Percentiles rank a stretch among this genome's conserved stretches.
These are phyloP conservation scores for Cenchrus americanus DNA, from an alignment of 176 grass and related monocot genomes.

Conservation along the genomic window DNA sequence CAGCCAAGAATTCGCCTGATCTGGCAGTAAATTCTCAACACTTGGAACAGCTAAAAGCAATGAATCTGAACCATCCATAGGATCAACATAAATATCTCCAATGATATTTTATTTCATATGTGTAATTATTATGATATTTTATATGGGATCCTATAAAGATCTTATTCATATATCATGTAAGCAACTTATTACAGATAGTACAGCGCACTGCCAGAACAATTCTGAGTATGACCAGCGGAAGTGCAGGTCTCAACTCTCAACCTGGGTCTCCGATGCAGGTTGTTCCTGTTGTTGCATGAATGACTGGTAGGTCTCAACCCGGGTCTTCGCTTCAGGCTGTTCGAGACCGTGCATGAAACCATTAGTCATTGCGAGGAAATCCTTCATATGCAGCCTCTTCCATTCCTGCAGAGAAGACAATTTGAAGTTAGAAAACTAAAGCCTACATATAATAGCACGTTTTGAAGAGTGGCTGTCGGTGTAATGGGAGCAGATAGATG, in stretches of 20 bases:
- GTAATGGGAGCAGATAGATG: neutral
- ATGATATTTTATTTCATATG: neutral
- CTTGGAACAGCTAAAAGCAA: neutral
- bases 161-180: constrained; percentile 38
- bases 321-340: constrained; percentile 60
- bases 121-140: neutral
- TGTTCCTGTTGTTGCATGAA: constrained; percentile 68
- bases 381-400: constrained; percentile 70
- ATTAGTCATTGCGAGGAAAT: constrained; percentile 77
- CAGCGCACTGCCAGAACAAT: neutral
- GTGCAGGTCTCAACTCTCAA: constrained; percentile 39
- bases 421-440: neutral
- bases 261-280: constrained; percentile 50
- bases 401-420: constrained; percentile 58
- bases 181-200: constrained; percentile 25
- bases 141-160: constrained; percentile 2
- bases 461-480: neutral
- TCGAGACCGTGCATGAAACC: constrained; percentile 64
- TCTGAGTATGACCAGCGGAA: constrained; percentile 36
- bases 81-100: neutral
- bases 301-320: constrained; percentile 70
- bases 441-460: neutral
- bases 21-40: neutral
- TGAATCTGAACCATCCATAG: neutral
- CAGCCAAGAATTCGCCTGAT: neutral